Conservation (phyloP, 257 asterid genomes). For the Nicotiana otophora region DNA sequence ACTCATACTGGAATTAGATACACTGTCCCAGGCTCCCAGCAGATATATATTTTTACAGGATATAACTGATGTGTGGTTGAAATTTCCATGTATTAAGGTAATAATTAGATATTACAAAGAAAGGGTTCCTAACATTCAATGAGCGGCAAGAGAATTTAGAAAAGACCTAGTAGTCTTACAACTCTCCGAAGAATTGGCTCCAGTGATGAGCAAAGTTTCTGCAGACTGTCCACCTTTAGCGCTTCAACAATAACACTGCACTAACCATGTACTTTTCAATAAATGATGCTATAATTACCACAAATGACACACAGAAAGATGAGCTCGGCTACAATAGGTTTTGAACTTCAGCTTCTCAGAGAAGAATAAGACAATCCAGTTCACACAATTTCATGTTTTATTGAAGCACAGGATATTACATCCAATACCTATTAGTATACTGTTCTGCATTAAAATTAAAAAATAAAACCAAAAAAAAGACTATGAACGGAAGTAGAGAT, state of each 20-base stretch:
- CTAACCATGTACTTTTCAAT: constrained; percentile 22
- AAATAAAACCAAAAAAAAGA: no score
- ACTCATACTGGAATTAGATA: neutral
- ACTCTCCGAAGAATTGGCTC: constrained; percentile 97
- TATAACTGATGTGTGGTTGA: neutral
- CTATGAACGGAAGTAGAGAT: neutral
- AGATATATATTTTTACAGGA: neutral
- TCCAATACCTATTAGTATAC: neutral
- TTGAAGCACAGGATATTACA: neutral
- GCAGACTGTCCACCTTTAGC: constrained; percentile 87
- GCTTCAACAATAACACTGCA: constrained; percentile 97
- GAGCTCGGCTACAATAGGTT: neutral
- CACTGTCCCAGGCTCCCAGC: neutral
- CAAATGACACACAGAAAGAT: neutral
- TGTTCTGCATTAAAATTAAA: neutral
- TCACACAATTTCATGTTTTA: neutral
- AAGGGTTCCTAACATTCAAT: neutral
- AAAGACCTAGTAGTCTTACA: constrained; percentile 45
- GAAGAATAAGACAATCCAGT: neutral
- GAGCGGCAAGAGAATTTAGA: neutral
- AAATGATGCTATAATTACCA: neutral
- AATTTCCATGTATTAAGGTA: neutral
- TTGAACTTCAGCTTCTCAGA: neutral
- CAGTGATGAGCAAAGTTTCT: constrained; percentile 88
- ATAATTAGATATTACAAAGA: neutral